Percentiles rank a stretch among this genome's conserved stretches.
phyloP scores from a whole-genome alignment of 192 early-diverging fungal species.

The Radiomyces spectabilis region DNA sequence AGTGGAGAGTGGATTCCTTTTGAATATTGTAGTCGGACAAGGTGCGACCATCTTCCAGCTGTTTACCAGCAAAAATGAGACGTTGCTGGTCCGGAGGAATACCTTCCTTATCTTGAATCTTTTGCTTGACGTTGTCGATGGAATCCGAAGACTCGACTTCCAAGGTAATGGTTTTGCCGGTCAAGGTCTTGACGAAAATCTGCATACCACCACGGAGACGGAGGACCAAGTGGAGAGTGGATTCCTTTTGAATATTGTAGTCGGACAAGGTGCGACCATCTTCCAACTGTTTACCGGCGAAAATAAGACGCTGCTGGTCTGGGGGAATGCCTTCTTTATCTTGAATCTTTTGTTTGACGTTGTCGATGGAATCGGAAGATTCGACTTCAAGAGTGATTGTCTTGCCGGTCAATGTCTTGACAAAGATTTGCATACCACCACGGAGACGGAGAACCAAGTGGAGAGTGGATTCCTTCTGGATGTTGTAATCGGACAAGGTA shows the following conservation, averaged over 20 bases:
- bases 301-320: slow-evolving; percentile 75
- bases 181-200: slow-evolving; percentile 25
- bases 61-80: slow-evolving; percentile 76
- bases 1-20: slow-evolving; percentile 74
- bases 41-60: slow-evolving; percentile 69
- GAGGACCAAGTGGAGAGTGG: slow-evolving; percentile 68
- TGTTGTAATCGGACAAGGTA: slow-evolving; percentile 67
- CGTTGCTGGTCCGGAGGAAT: slow-evolving; percentile 46
- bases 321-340: slow-evolving; percentile 93
- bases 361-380: slow-evolving; percentile 69
- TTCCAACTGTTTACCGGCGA: slow-evolving; percentile 77
- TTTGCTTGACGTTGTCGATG: slow-evolving; percentile 30
- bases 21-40: slow-evolving; percentile 76
- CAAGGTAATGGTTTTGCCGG: slow-evolving; percentile 24
- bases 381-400: slow-evolving; percentile 92
- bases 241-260: slow-evolving; percentile 81
- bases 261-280: slow-evolving; percentile 64
- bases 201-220: slow-evolving; percentile 71
- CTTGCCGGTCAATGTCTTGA: slow-evolving; percentile 91
- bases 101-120: slow-evolving; percentile 23
- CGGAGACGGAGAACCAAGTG: slow-evolving; percentile 74
- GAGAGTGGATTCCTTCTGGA: slow-evolving; percentile 76
- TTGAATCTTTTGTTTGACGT: slow-evolving; percentile 88
- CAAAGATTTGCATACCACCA: slow-evolving; percentile 74
- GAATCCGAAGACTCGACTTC: slow-evolving; percentile 23